Evolutionary conservation across 1,139 yeast species (phyloP).

Genomic region (Yamadazyma blattariae): DNA sequence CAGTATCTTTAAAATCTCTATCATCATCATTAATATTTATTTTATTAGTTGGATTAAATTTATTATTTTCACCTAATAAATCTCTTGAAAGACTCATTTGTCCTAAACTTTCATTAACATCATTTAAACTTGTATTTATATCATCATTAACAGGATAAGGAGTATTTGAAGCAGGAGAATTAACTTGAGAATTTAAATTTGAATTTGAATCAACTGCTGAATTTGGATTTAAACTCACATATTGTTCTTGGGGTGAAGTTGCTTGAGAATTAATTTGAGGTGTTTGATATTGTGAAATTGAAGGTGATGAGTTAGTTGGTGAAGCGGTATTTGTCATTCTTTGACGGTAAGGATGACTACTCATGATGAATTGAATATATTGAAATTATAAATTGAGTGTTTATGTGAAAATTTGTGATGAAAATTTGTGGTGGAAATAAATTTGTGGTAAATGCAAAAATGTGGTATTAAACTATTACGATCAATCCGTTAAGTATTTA

Average conservation of each 20-base stretch:
- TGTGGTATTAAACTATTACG: no score
- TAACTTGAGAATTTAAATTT: conserved; percentile 8
- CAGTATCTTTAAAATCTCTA: no score
- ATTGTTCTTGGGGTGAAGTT: not conserved
- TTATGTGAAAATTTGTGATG: no score
- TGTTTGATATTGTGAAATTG: conserved; percentile 10
- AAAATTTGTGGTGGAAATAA: no score
- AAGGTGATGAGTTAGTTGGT: conserved; percentile 6
- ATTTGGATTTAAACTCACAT: no score
- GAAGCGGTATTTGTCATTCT: conserved; percentile 15
- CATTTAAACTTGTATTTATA: no score
- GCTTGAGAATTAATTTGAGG: conserved; percentile 6
- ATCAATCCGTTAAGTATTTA: no score
- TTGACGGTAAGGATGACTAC: conserved; percentile 34
- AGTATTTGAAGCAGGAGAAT: conserved; percentile 8
- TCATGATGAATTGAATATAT: no score
- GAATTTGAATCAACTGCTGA: not conserved
- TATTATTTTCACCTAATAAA: conserved; percentile 2
- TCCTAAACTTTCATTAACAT: no score
- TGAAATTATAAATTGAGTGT: no score
- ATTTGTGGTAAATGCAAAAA: no score
- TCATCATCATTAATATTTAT: no score
- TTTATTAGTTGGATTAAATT: conserved; percentile 1
- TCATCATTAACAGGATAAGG: conserved; percentile 29
- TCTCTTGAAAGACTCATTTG: not conserved